phyloP scores from a whole-genome alignment of 257 asterid genomes.

The Solanum habrochaites region DNA sequence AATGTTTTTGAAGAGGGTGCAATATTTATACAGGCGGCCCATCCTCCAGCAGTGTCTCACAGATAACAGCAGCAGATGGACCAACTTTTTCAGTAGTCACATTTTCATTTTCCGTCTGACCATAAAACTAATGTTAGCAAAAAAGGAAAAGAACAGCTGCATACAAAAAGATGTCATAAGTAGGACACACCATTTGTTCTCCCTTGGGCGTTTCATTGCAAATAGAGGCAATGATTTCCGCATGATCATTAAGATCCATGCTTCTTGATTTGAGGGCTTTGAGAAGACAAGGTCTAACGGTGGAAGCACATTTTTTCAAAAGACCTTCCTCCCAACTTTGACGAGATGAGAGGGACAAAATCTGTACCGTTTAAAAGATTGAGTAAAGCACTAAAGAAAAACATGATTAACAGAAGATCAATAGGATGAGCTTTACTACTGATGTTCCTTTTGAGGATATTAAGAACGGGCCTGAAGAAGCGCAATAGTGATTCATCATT shows the following conservation, averaged over 20 bases:
- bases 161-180: not conserved
- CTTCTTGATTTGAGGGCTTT: constrained; percentile 14
- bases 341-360: constrained; percentile 15
- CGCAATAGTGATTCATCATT: constrained; percentile 21
- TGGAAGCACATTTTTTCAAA: constrained; percentile 17
- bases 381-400: not conserved
- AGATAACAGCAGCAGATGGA: not conserved
- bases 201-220: constrained; percentile 13
- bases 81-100: not conserved
- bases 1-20: constrained; percentile 4
- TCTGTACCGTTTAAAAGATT: constrained; percentile 10
- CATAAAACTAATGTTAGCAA: not conserved
- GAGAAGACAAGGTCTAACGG: constrained; percentile 15
- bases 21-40: not conserved
- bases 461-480: constrained; percentile 20
- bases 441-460: constrained; percentile 25
- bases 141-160: not conserved
- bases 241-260: constrained; percentile 4
- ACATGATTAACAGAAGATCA: not conserved
- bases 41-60: not conserved
- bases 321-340: constrained; percentile 20
- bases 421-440: constrained; percentile 5
- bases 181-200: constrained; percentile 6
- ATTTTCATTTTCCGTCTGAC: constrained; percentile 7
- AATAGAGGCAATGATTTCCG: constrained; percentile 10